Percentiles rank a stretch among this genome's conserved stretches.
phyloP scores from a whole-genome alignment of 2,329 filamentous ascomycete genomes.

The Tolypocladium paradoxum region DNA sequence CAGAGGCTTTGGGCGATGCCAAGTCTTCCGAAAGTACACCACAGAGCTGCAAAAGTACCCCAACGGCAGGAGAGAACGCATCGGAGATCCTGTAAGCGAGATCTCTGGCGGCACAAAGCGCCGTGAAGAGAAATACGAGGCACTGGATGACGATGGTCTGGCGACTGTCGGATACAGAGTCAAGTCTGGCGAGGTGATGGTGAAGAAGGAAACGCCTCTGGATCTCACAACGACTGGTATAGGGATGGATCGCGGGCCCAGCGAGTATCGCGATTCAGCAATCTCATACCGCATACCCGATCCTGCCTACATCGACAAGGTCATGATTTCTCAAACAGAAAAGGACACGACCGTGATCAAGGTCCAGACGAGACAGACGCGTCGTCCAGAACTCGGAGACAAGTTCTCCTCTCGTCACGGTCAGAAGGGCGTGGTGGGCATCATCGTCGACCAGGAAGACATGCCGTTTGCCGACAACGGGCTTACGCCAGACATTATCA shows the following conservation, averaged over 20 bases:
- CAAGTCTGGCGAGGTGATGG: slow-evolving; percentile 69
- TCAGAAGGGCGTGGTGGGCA: slow-evolving; percentile 94
- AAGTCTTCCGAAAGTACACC: slow-evolving; percentile 93
- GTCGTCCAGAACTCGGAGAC: slow-evolving; percentile 88
- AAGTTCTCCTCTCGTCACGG: slow-evolving; percentile 98
- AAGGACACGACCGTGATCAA: slow-evolving; percentile 81
- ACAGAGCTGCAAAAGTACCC: slow-evolving; percentile 81
- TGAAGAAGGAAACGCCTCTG: slow-evolving; percentile 79
- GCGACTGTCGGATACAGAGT: slow-evolving; percentile 78
- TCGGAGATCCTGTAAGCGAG: slow-evolving; percentile 45
- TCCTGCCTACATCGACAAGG: slow-evolving; percentile 86
- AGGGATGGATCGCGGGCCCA: slow-evolving; percentile 52
- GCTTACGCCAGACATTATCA: slow-evolving; percentile 96
- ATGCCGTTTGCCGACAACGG: slow-evolving; percentile 91
- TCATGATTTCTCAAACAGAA: slow-evolving; percentile 85
- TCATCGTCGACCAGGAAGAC: slow-evolving; percentile 93
- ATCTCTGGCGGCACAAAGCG: slow-evolving; percentile 47
- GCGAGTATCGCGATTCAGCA: slow-evolving; percentile 55
- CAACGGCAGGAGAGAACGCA: slow-evolving; percentile 62
- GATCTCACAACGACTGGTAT: slow-evolving; percentile 66
- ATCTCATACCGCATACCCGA: slow-evolving; percentile 77
- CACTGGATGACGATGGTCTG: slow-evolving; percentile 77
- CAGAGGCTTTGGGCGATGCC: slow-evolving; percentile 88
- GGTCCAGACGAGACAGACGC: slow-evolving; percentile 90
- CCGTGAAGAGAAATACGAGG: slow-evolving; percentile 56